Conservation (phyloP, 306 rosid species). For the Pterocarpus santalinus region DNA sequence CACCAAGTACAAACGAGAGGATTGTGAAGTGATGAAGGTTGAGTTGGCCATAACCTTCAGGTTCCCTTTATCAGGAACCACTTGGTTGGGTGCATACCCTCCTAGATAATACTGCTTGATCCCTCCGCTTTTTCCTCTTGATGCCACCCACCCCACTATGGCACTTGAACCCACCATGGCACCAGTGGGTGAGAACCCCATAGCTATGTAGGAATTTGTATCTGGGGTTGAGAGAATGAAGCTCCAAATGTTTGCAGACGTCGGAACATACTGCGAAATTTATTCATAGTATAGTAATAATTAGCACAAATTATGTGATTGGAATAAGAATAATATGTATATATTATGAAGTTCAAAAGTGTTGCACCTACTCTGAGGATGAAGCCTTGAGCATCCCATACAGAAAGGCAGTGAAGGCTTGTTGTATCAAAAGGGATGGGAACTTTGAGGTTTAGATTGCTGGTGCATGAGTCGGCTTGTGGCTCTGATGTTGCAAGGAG, state of each 20-base stretch:
- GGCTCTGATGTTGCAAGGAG: slow-evolving; percentile 40
- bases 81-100: slow-evolving; percentile 61
- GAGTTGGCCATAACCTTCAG: slow-evolving; percentile 55
- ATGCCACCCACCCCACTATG: slow-evolving; percentile 78
- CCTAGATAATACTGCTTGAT: slow-evolving; percentile 71
- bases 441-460: slow-evolving; percentile 53
- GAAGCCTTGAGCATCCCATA: slow-evolving; percentile 77
- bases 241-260: slow-evolving; percentile 66
- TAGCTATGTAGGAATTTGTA: slow-evolving; percentile 68
- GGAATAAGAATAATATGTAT: slow-evolving; percentile 2
- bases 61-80: slow-evolving; percentile 67
- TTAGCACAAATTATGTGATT: background rate
- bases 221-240: slow-evolving; percentile 78
- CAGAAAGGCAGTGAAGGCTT: slow-evolving; percentile 66
- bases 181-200: slow-evolving; percentile 74
- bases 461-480: slow-evolving; percentile 69
- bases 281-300: background rate
- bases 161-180: slow-evolving; percentile 82
- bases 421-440: slow-evolving; percentile 63
- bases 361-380: slow-evolving; percentile 71
- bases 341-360: background rate
- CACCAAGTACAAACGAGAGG: slow-evolving; percentile 57
- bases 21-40: slow-evolving; percentile 57
- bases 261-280: slow-evolving; percentile 59
- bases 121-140: slow-evolving; percentile 50